Conservation (phyloP, 2,329 filamentous ascomycete species). For the Cladophialophora carrionii region DNA sequence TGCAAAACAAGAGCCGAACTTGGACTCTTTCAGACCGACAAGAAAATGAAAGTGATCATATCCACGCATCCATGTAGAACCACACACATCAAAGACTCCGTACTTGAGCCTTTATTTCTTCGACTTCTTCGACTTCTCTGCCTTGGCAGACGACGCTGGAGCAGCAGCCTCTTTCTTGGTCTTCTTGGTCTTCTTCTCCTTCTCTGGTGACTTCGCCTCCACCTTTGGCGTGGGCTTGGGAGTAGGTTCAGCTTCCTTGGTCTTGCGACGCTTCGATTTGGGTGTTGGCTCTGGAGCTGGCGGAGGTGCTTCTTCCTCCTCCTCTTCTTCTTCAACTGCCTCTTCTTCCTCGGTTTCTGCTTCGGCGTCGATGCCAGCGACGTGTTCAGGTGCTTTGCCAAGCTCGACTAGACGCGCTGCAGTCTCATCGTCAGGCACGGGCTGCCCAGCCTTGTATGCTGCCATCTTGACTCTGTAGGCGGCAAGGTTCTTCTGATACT, state of each 20-base stretch:
- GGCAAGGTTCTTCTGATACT: slow-evolving; percentile 62
- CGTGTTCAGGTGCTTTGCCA: slow-evolving; percentile 37
- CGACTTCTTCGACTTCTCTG: slow-evolving; percentile 37
- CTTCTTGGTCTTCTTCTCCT: slow-evolving; percentile 52
- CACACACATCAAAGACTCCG: slow-evolving; percentile 1
- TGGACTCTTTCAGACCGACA: slow-evolving; percentile 15
- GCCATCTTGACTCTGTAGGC: slow-evolving; percentile 60
- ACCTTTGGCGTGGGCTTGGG: slow-evolving; percentile 46
- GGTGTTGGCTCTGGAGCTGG: slow-evolving; percentile 49
- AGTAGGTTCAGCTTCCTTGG: slow-evolving; percentile 43
- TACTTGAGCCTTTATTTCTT: slow-evolving; percentile 30
- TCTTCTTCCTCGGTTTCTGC: slow-evolving; percentile 43
- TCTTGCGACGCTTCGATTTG: slow-evolving; percentile 51
- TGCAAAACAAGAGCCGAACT: slow-evolving; percentile 15
- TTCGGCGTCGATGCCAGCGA: slow-evolving; percentile 38
- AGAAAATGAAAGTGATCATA: slow-evolving; percentile 21
- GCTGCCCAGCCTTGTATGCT: slow-evolving; percentile 59
- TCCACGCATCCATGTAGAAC: slow-evolving; percentile 7
- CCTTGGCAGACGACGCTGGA: slow-evolving; percentile 32
- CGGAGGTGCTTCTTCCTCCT: slow-evolving; percentile 43
- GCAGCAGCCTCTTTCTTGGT: slow-evolving; percentile 49
- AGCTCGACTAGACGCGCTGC: slow-evolving; percentile 52
- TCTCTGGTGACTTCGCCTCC: slow-evolving; percentile 43
- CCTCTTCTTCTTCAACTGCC: slow-evolving; percentile 43
- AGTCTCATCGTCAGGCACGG: slow-evolving; percentile 50